A percentile compares a stretch with the other conserved stretches of the same genome.
Conservation (phyloP, 257 asterid genomes). For the Solanum chaucha region DNA sequence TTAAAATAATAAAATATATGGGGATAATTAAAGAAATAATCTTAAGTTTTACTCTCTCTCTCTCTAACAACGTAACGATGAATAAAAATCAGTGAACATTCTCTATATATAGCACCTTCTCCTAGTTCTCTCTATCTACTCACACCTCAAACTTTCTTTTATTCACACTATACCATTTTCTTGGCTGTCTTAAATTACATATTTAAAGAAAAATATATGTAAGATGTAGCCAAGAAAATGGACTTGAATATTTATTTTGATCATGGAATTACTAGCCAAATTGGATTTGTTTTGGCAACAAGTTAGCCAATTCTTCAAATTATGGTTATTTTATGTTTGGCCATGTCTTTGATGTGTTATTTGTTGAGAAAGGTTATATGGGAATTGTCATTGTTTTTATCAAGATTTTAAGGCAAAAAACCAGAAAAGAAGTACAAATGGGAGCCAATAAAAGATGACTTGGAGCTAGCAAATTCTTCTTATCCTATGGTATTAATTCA, state of each 20-base stretch:
- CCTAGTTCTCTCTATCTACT: neutral
- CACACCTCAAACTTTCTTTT: neutral
- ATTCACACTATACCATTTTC: neutral
- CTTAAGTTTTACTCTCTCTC: too few species aligned
- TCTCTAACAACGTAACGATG: too few species aligned
- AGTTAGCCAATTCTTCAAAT: slow-evolving; percentile 8
- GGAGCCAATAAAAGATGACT: slow-evolving; percentile 18
- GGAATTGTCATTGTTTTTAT: neutral
- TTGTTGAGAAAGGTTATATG: slow-evolving; percentile 6
- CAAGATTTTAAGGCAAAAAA: slow-evolving; percentile 5
- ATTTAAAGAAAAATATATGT: neutral
- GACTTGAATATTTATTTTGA: neutral
- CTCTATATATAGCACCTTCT: neutral
- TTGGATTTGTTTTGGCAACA: slow-evolving; percentile 13
- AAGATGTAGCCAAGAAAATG: neutral
- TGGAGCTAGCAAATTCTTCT: slow-evolving; percentile 12
- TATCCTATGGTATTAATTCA: slow-evolving; percentile 24
- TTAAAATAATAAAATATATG: too few species aligned
- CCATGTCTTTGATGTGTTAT: slow-evolving; percentile 16
- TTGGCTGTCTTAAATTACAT: neutral
- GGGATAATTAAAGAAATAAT: too few species aligned
- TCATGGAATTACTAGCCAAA: neutral
- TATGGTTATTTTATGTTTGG: slow-evolving; percentile 11
- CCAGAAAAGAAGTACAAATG: slow-evolving; percentile 24
- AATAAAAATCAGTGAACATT: too few species aligned